Conservation (phyloP, 2,329 filamentous ascomycete genomes). For the Rosellinia necatrix region DNA sequence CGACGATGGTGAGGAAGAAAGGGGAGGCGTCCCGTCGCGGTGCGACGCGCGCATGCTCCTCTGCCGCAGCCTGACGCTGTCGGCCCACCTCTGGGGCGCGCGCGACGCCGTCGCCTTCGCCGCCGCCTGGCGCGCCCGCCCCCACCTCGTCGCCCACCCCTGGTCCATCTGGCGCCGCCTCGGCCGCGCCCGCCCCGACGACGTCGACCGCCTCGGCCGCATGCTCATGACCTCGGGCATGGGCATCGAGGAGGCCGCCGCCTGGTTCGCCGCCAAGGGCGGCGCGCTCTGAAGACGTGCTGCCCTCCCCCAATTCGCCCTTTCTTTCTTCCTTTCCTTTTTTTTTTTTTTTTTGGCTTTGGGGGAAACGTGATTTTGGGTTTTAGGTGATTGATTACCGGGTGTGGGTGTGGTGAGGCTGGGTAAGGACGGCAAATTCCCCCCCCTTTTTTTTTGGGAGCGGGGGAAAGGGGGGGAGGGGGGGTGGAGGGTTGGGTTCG, state of each 20-base stretch:
- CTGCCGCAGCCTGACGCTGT: slow-evolving; percentile 27
- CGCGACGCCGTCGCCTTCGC: slow-evolving; percentile 26
- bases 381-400: too few species aligned
- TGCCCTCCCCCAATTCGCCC: too few species aligned
- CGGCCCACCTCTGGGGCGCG: slow-evolving; percentile 28
- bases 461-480: too few species aligned
- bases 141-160: slow-evolving; percentile 20
- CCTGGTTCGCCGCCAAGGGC: slow-evolving; percentile 26
- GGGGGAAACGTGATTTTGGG: too few species aligned
- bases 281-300: slow-evolving; percentile 18
- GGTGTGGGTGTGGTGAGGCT: too few species aligned
- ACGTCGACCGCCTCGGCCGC: slow-evolving; percentile 25
- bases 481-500: too few species aligned
- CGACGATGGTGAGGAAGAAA: too few species aligned
- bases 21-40: too few species aligned
- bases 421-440: too few species aligned
- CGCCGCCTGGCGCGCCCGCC: slow-evolving; percentile 25
- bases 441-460: too few species aligned
- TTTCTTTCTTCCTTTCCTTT: too few species aligned
- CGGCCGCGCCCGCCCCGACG: slow-evolving; percentile 9
- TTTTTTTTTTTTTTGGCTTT: too few species aligned
- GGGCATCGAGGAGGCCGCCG: slow-evolving; percentile 26
- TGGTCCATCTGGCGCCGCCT: slow-evolving; percentile 14
- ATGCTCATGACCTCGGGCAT: slow-evolving; percentile 25
- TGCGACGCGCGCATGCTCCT: slow-evolving; percentile 15